These are phyloP conservation scores for Corrigiola litoralis DNA, from an alignment of 179 eudicot genomes.

Conservation along the genomic window DNA sequence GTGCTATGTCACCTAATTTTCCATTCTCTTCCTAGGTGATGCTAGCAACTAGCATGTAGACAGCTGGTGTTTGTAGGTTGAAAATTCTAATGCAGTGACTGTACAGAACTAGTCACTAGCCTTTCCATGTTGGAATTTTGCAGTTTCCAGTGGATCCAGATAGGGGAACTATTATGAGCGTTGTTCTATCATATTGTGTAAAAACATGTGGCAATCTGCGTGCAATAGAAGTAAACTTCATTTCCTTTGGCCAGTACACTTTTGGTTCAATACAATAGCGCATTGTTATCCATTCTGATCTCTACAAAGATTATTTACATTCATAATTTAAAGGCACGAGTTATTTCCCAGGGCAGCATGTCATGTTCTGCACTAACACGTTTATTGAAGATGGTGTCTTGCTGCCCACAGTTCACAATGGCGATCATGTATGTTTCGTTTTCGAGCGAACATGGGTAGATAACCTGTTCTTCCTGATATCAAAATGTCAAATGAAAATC, in stretches of 20 bases:
- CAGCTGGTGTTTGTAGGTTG: background rate
- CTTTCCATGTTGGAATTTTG: slow-evolving; percentile 2
- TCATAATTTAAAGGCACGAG: slow-evolving; percentile 53
- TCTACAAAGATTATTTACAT: background rate
- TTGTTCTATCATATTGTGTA: too few species aligned
- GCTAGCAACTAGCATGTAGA: background rate
- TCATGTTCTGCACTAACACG: slow-evolving; percentile 36
- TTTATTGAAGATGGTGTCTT: slow-evolving; percentile 26
- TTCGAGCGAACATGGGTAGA: slow-evolving; percentile 81
- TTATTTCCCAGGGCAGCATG: slow-evolving; percentile 56
- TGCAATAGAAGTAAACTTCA: too few species aligned
- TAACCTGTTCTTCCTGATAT: slow-evolving; percentile 83
- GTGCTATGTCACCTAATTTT: slow-evolving; percentile 5
- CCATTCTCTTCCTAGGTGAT: slow-evolving; percentile 4
- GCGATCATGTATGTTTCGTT: slow-evolving; percentile 66
- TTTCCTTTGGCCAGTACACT: too few species aligned
- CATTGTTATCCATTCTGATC: background rate
- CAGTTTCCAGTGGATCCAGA: background rate
- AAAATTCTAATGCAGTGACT: background rate
- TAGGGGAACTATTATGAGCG: background rate
- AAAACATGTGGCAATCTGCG: too few species aligned
- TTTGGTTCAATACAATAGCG: too few species aligned
- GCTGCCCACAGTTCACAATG: slow-evolving; percentile 49
- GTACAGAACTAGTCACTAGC: background rate
- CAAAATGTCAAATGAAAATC: background rate